phyloP scores from a whole-genome alignment of 192 early-diverging fungal genomes.

The Pilobolus umbonatus region DNA sequence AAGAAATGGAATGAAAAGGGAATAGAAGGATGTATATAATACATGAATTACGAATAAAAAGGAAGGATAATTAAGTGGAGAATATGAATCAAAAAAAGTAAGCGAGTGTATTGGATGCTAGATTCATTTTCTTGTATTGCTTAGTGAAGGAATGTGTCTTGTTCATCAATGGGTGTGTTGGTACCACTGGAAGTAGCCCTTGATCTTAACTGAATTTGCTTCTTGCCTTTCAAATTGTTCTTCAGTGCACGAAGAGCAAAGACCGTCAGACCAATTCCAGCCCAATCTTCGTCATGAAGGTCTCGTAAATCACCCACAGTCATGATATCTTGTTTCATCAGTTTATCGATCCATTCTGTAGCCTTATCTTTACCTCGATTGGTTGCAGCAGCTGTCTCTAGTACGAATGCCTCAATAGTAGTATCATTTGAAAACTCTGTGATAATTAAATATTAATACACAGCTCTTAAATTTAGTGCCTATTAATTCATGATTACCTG shows the following conservation, averaged over 20 bases:
- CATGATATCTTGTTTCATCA: constrained; percentile 73
- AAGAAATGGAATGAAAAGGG: too few species aligned
- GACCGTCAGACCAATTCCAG: constrained; percentile 52
- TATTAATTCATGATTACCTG: constrained; percentile 1
- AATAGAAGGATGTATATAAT: too few species aligned
- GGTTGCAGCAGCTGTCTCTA: constrained; percentile 59
- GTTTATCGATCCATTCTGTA: constrained; percentile 61
- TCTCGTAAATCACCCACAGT: constrained; percentile 72
- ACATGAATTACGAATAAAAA: too few species aligned
- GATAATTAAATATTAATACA: constrained; percentile 1
- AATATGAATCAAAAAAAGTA: too few species aligned
- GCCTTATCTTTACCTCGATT: constrained; percentile 67
- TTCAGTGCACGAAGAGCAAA: constrained; percentile 53
- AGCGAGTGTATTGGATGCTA: too few species aligned
- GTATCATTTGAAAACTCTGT: constrained; percentile 54
- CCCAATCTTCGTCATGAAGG: constrained; percentile 72
- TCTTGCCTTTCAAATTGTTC: constrained; percentile 47
- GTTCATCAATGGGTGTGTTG: constrained; percentile 19
- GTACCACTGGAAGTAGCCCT: constrained; percentile 12
- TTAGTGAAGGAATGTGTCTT: constrained; percentile 11
- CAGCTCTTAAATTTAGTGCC: neutral
- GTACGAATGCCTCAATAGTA: constrained; percentile 65
- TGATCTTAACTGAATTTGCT: neutral
- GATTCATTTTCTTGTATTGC: too few species aligned
- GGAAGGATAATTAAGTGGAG: too few species aligned